Conservation (phyloP, 768 basidiomycete species). For the Boletus coccyginus region DNA sequence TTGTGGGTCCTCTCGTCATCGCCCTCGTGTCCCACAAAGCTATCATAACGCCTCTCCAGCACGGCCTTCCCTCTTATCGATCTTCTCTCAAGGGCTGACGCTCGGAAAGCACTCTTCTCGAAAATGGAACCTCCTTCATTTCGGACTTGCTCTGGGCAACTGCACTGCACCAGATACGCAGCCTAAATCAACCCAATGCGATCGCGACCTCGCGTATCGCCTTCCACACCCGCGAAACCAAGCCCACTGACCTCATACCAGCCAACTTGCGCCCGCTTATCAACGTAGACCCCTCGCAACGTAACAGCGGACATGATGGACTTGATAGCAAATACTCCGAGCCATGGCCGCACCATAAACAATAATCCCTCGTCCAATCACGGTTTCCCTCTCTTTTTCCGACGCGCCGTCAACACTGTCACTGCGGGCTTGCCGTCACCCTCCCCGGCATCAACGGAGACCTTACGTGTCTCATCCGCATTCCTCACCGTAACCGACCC, state of each 20-base stretch:
- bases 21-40: no score
- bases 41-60: neutral
- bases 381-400: constrained; percentile 42
- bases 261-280: neutral
- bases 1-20: no score
- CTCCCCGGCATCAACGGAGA: neutral
- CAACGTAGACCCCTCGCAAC: constrained; percentile 7
- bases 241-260: neutral
- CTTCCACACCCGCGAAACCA: neutral
- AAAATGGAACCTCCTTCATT: constrained; percentile 17
- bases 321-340: neutral
- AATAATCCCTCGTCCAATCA: constrained; percentile 10
- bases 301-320: constrained; percentile 16
- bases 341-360: neutral
- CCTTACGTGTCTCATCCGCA: constrained; percentile 30
- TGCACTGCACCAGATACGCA: neutral
- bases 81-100: neutral
- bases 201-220: neutral
- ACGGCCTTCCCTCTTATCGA: constrained; percentile 1
- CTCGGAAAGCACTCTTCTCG: constrained; percentile 5
- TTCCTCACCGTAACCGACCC: constrained; percentile 56
- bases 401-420: constrained; percentile 60
- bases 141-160: constrained; percentile 1
- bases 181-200: constrained; percentile 6
- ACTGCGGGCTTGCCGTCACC: constrained; percentile 32